A percentile compares a stretch with the other conserved stretches of the same genome.
Conservation (phyloP, 2,329 filamentous ascomycete genomes). For the Ceratocystiopsis minuta region DNA sequence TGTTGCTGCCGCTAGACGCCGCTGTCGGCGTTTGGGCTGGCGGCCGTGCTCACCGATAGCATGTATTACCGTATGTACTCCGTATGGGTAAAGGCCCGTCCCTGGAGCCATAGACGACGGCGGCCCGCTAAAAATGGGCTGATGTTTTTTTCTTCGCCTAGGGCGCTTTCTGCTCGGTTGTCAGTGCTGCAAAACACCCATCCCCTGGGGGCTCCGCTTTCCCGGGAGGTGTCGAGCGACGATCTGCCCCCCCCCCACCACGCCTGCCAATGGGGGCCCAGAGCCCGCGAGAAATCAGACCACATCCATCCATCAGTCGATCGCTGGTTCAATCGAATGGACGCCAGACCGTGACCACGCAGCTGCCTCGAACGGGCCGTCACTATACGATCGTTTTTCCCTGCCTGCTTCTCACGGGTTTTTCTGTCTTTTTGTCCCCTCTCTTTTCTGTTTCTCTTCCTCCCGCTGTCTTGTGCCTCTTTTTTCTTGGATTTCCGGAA, state of each 20-base stretch:
- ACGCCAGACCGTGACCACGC: constrained; percentile 6
- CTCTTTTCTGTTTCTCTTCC: neutral
- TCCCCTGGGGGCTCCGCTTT: no score
- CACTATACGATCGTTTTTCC: neutral
- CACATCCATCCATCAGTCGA: constrained; percentile 13
- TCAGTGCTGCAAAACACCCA: no score
- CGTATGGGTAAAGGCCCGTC: no score
- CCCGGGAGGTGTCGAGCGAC: neutral
- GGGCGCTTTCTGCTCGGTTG: no score
- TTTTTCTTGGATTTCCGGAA: no score
- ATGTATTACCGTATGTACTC: no score
- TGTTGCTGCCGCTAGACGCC: no score
- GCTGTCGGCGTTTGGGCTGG: no score
- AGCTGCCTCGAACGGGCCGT: constrained; percentile 6
- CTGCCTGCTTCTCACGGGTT: neutral
- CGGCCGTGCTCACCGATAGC: no score
- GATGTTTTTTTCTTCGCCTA: no score
- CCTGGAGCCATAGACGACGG: no score
- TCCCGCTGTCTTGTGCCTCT: no score
- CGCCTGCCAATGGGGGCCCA: constrained; percentile 7
- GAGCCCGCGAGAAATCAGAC: constrained; percentile 10
- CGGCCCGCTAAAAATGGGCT: neutral
- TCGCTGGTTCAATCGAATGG: constrained; percentile 8
- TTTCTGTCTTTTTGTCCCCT: neutral
- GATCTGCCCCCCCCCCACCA: neutral